Percentiles rank a stretch among this genome's conserved stretches.
These are phyloP conservation scores for Suillus paluster DNA, from an alignment of 768 basidiomycete genomes.

Conservation along the genomic window DNA sequence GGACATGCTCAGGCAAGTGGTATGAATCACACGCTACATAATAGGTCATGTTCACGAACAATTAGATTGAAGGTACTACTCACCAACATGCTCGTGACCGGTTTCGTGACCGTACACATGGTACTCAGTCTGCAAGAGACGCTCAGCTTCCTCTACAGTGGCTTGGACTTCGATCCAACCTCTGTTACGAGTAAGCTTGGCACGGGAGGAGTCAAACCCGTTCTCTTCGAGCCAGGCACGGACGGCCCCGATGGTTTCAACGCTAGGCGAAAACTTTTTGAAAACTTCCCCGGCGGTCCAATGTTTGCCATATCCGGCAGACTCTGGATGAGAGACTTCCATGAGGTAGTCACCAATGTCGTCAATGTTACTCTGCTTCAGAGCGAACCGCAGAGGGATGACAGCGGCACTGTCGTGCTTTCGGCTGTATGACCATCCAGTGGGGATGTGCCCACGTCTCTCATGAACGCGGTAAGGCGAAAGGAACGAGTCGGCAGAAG, in stretches of 20 bases:
- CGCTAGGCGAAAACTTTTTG: conserved; percentile 49
- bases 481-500: conserved; percentile 18
- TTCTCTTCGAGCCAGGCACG: conserved; percentile 46
- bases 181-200: conserved; percentile 43
- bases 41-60: neutral
- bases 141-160: conserved; percentile 46
- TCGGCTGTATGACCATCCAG: conserved; percentile 42
- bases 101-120: conserved; percentile 44
- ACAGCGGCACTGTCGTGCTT: conserved; percentile 37
- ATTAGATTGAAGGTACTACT: conserved; percentile 13
- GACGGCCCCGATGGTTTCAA: conserved; percentile 46
- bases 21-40: conserved; percentile 39
- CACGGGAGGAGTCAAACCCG: conserved; percentile 44
- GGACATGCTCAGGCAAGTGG: conserved; percentile 39
- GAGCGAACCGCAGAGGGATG: conserved; percentile 54
- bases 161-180: conserved; percentile 45
- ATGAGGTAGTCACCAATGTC: conserved; percentile 49
- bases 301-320: conserved; percentile 54
- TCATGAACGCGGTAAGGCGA: conserved; percentile 48
- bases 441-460: conserved; percentile 36
- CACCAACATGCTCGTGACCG: conserved; percentile 45
- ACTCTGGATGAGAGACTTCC: conserved; percentile 55
- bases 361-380: conserved; percentile 50
- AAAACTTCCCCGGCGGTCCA: conserved; percentile 49
- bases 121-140: conserved; percentile 48